Conservation (phyloP, 2,329 filamentous ascomycete species). For the Ilyonectria mors-panacis region DNA sequence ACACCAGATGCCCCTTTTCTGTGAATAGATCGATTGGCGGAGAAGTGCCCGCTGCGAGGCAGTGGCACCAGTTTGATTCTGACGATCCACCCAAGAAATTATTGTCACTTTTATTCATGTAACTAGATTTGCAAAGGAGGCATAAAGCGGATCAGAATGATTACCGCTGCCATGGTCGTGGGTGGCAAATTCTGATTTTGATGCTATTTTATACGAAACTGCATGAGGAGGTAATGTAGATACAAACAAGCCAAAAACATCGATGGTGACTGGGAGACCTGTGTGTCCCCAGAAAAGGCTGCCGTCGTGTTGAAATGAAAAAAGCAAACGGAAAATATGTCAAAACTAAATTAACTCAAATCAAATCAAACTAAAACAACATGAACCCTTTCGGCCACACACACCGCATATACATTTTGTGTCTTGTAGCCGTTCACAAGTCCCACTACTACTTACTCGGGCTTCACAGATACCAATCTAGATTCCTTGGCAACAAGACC, state of each 20-base stretch:
- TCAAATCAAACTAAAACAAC: background rate
- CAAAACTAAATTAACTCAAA: background rate
- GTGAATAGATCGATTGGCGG: no score
- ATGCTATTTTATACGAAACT: background rate
- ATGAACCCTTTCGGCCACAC: conserved; percentile 9
- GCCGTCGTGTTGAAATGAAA: background rate
- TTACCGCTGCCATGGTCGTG: background rate
- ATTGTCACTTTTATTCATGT: background rate
- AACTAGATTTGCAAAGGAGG: background rate
- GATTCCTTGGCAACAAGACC: conserved; percentile 41
- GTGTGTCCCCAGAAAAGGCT: background rate
- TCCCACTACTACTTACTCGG: conserved; percentile 18
- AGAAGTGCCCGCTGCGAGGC: background rate
- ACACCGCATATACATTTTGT: conserved; percentile 2
- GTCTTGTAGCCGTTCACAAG: background rate
- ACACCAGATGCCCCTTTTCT: no score
- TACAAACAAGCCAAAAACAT: background rate
- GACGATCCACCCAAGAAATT: background rate
- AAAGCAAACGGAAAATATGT: background rate
- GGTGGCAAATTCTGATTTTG: background rate
- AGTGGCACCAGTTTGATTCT: background rate
- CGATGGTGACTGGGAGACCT: background rate
- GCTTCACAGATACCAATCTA: conserved; percentile 35
- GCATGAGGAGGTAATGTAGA: background rate
- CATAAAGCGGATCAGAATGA: background rate